Percentiles rank a stretch among this genome's conserved stretches.
These are phyloP conservation scores for Tricholomella constricta DNA, from an alignment of 768 basidiomycete genomes.

Conservation along the genomic window DNA sequence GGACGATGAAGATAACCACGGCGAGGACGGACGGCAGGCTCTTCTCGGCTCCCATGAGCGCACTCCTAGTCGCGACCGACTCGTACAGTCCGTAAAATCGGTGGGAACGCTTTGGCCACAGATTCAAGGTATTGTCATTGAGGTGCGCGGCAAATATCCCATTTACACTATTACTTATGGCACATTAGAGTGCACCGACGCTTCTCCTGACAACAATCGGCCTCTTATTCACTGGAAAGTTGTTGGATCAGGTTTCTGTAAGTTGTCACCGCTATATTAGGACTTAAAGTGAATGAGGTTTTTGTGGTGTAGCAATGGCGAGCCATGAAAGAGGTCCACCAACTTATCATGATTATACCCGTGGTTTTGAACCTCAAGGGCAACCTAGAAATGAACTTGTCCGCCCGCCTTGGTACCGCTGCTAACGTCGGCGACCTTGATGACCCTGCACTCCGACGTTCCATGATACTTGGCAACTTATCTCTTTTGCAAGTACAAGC, in stretches of 20 bases:
- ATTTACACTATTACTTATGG: not conserved
- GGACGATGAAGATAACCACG: slow-evolving; percentile 32
- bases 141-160: slow-evolving; percentile 48
- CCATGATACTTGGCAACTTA: slow-evolving; percentile 80
- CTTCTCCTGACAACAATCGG: slow-evolving; percentile 83
- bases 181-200: slow-evolving; percentile 79
- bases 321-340: slow-evolving; percentile 88
- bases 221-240: slow-evolving; percentile 86
- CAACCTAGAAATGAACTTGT: slow-evolving; percentile 99
- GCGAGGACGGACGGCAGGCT: slow-evolving; percentile 44
- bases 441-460: slow-evolving; percentile 56
- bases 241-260: slow-evolving; percentile 86
- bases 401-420: slow-evolving; percentile 91
- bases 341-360: slow-evolving; percentile 95
- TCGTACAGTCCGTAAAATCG: slow-evolving; percentile 14
- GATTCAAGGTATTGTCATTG: slow-evolving; percentile 63
- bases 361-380: slow-evolving; percentile 95
- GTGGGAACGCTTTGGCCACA: slow-evolving; percentile 49
- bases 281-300: not conserved
- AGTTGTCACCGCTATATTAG: slow-evolving; percentile 22
- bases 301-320: slow-evolving; percentile 65
- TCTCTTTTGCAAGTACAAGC: slow-evolving; percentile 92
- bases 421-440: slow-evolving; percentile 94
- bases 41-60: slow-evolving; percentile 41
- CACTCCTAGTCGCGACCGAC: slow-evolving; percentile 27